Conservation (phyloP, 2,329 filamentous ascomycete genomes). For the Tolypocladium album region DNA sequence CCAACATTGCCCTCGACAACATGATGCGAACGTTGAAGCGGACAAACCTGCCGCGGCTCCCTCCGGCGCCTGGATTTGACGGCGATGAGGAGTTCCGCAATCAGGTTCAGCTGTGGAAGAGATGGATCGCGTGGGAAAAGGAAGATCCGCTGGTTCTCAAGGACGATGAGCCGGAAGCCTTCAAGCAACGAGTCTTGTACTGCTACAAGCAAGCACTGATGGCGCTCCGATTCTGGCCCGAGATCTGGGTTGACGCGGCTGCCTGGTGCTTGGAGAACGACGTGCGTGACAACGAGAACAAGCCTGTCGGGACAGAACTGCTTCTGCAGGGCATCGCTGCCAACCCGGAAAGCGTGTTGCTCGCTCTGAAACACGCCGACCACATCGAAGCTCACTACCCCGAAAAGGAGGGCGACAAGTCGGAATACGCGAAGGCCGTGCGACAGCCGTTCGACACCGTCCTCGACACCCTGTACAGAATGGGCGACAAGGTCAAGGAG, state of each 20-base stretch:
- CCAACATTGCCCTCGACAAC: constrained; percentile 83
- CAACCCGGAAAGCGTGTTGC: constrained; percentile 85
- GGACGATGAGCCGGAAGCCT: constrained; percentile 65
- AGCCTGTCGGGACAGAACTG: constrained; percentile 59
- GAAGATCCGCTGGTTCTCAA: constrained; percentile 81
- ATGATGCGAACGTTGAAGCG: constrained; percentile 67
- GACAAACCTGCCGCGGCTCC: constrained; percentile 68
- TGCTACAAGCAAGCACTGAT: constrained; percentile 91
- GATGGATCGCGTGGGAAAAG: constrained; percentile 93
- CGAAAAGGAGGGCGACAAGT: constrained; percentile 66
- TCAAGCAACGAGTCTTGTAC: constrained; percentile 72
- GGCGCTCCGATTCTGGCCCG: constrained; percentile 87
- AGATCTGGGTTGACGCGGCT: constrained; percentile 90
- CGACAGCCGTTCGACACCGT: constrained; percentile 76
- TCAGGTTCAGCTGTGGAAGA: constrained; percentile 84
- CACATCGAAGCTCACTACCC: constrained; percentile 71
- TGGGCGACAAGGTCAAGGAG: constrained; percentile 63
- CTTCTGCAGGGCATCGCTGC: constrained; percentile 73
- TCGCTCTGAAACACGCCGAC: constrained; percentile 84
- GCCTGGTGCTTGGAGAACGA: constrained; percentile 83
- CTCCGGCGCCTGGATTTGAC: constrained; percentile 75
- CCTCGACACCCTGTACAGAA: constrained; percentile 76
- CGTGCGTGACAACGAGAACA: constrained; percentile 48
- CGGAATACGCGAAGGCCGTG: constrained; percentile 66
- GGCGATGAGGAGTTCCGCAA: constrained; percentile 74